phyloP scores from a whole-genome alignment of 1,139 yeast genomes.

The Kazachstania sp. region DNA sequence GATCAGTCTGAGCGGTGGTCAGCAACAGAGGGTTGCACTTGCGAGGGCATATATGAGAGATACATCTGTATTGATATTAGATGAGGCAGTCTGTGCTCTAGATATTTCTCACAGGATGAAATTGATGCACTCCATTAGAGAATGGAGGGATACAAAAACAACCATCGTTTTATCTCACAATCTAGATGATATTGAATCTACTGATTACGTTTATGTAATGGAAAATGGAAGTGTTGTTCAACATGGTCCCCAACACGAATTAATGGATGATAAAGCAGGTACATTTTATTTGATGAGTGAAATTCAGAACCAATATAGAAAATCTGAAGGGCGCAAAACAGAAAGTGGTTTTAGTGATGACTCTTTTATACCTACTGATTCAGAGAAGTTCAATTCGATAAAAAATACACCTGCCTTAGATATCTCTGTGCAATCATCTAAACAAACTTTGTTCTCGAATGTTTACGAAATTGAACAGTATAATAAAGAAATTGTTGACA shows the following conservation, averaged over 20 bases:
- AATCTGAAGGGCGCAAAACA: too few relatives aligned
- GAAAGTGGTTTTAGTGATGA: too few relatives aligned
- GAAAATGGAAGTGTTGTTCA: conserved; percentile 49
- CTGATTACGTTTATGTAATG: conserved; percentile 51
- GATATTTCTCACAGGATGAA: conserved; percentile 43
- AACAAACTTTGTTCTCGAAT: background rate
- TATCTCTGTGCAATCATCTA: background rate
- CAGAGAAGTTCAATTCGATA: too few relatives aligned
- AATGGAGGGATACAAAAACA: conserved; percentile 60
- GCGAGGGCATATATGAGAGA: conserved; percentile 75
- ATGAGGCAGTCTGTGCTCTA: conserved; percentile 79
- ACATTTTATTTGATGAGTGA: conserved; percentile 5
- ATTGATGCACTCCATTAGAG: conserved; percentile 43
- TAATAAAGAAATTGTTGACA: background rate
- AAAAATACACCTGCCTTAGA: background rate
- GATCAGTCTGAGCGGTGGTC: conserved; percentile 77
- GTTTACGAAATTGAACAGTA: background rate
- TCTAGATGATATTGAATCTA: conserved; percentile 41
- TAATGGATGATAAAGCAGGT: conserved; percentile 18
- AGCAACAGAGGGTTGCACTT: conserved; percentile 68
- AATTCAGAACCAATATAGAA: conserved; percentile 6
- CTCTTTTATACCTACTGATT: too few relatives aligned
- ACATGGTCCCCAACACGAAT: conserved; percentile 35
- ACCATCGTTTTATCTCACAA: conserved; percentile 82
- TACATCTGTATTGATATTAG: conserved; percentile 66